Conservation (phyloP, 257 asterid genomes). For the Ophiorrhiza pumila region DNA sequence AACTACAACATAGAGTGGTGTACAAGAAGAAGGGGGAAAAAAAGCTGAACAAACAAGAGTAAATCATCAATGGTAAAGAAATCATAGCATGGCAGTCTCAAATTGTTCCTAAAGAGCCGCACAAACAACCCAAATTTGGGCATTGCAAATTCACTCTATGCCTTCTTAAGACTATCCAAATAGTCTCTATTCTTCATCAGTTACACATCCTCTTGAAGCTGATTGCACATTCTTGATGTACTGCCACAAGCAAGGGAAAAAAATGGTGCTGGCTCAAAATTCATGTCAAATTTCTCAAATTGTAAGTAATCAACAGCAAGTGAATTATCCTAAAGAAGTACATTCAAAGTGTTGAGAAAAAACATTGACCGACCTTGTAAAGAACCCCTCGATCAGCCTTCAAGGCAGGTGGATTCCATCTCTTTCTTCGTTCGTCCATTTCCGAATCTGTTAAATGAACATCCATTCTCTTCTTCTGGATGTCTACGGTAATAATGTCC, state of each 20-base stretch:
- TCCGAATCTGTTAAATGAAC: slow-evolving; percentile 62
- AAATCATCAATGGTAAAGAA: not conserved
- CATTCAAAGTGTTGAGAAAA: not conserved
- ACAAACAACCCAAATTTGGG: not conserved
- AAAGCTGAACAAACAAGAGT: not conserved
- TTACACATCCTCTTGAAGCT: slow-evolving; percentile 92
- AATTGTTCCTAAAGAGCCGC: slow-evolving; percentile 1
- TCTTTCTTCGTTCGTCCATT: slow-evolving; percentile 66
- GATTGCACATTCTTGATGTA: slow-evolving; percentile 82
- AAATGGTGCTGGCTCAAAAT: not conserved
- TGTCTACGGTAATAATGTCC: slow-evolving; percentile 70
- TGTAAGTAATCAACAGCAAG: not conserved
- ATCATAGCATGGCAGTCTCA: not conserved
- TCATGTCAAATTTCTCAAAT: not conserved
- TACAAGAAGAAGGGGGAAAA: not conserved
- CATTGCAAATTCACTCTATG: slow-evolving; percentile 18
- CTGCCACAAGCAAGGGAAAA: slow-evolving; percentile 30
- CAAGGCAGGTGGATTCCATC: slow-evolving; percentile 67
- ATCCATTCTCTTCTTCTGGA: slow-evolving; percentile 62
- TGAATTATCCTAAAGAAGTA: not conserved
- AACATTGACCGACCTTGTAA: slow-evolving; percentile 54
- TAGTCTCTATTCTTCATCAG: slow-evolving; percentile 57
- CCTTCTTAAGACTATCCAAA: not conserved
- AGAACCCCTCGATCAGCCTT: slow-evolving; percentile 85
- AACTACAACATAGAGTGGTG: not conserved